A percentile compares a stretch with the other conserved stretches of the same genome.
Conservation (phyloP, 164 flowering plant genomes). For the Piper longum region DNA sequence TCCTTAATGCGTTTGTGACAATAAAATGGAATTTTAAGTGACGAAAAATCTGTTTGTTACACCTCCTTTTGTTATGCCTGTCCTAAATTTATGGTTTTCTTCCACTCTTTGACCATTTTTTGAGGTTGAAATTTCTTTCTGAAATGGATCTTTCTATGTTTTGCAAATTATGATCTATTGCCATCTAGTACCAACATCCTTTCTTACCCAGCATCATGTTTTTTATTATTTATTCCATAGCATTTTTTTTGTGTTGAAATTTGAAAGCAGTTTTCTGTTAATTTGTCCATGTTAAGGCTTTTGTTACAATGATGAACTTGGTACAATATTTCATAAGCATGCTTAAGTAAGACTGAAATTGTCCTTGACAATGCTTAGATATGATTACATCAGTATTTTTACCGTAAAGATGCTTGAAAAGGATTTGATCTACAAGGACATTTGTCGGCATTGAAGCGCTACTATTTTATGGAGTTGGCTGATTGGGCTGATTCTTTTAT, state of each 20-base stretch:
- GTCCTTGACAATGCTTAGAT: slow-evolving; percentile 45
- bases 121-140: background rate
- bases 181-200: no score
- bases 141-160: no score
- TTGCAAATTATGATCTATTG: no score
- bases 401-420: slow-evolving; percentile 65
- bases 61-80: no score
- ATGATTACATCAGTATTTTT: slow-evolving; percentile 61
- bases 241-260: no score
- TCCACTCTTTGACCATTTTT: background rate
- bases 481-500: slow-evolving; percentile 94
- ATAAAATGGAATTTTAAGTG: no score
- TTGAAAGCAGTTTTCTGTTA: no score
- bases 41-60: no score
- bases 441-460: slow-evolving; percentile 64
- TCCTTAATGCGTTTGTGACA: no score
- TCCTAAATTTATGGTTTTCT: no score
- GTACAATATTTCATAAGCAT: background rate
- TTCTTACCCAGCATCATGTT: no score
- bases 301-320: background rate
- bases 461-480: slow-evolving; percentile 86
- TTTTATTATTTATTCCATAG: no score
- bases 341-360: background rate
- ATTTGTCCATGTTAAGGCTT: background rate
- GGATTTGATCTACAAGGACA: slow-evolving; percentile 74